Percentiles rank a stretch among this genome's conserved stretches.
These are phyloP conservation scores for Starmera stellimalicola DNA, from an alignment of 1,139 yeast species.

Conservation along the genomic window DNA sequence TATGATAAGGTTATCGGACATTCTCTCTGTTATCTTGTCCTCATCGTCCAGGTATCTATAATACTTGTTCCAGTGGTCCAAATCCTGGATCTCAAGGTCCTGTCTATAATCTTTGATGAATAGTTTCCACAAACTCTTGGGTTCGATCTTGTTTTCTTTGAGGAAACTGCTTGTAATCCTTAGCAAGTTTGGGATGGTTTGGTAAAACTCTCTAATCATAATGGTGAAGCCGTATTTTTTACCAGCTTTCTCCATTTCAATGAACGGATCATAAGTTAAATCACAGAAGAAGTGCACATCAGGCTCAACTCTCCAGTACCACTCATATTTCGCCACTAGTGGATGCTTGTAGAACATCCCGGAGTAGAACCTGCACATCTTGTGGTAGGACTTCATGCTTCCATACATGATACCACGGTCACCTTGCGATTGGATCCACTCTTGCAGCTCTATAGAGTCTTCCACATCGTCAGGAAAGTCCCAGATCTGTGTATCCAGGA, in stretches of 20 bases:
- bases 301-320: slow-evolving; percentile 97
- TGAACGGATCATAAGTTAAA: slow-evolving; percentile 81
- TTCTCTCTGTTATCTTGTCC: slow-evolving; percentile 9
- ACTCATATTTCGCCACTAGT: slow-evolving; percentile 54
- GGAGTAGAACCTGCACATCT: slow-evolving; percentile 65
- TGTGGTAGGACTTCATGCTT: slow-evolving; percentile 60
- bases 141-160: slow-evolving; percentile 32
- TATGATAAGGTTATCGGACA: slow-evolving; percentile 13
- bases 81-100: slow-evolving; percentile 20
- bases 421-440: slow-evolving; percentile 60
- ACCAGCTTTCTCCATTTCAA: slow-evolving; percentile 58
- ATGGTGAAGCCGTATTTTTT: slow-evolving; percentile 83
- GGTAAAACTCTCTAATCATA: slow-evolving; percentile 60
- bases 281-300: slow-evolving; percentile 85
- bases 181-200: slow-evolving; percentile 75
- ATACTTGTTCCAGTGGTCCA: slow-evolving; percentile 12
- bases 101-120: slow-evolving; percentile 30
- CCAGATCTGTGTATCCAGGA: slow-evolving; percentile 21
- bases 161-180: slow-evolving; percentile 60
- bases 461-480: slow-evolving; percentile 22
- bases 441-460: slow-evolving; percentile 27
- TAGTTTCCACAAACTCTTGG: slow-evolving; percentile 51
- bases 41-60: slow-evolving; percentile 20
- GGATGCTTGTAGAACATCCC: slow-evolving; percentile 74
- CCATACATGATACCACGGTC: slow-evolving; percentile 80